Evolutionary conservation across 371 early-diverging fungal species (phyloP).

Genomic region (Apophysomyces sp.): DNA sequence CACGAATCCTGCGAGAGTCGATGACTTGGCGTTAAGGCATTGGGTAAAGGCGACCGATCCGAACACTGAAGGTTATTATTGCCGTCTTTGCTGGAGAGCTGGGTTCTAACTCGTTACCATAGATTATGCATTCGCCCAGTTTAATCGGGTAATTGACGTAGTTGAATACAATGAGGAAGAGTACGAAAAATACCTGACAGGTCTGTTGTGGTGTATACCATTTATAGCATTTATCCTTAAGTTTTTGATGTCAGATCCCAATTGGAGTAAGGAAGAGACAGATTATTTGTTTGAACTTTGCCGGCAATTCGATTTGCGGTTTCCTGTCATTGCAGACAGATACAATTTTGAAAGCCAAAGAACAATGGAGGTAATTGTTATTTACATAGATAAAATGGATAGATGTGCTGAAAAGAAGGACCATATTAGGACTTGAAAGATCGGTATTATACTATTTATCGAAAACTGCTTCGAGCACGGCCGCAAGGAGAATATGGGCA

Average conservation of each 20-base stretch:
- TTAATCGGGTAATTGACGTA: constrained; percentile 59
- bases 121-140: constrained; percentile 68
- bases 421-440: constrained; percentile 75
- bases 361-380: constrained; percentile 30
- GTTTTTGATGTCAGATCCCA: constrained; percentile 45
- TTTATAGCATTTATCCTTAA: background rate
- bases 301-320: constrained; percentile 74
- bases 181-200: constrained; percentile 56
- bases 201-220: constrained; percentile 13
- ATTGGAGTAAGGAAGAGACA: constrained; percentile 88
- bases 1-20: constrained; percentile 74
- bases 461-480: constrained; percentile 51
- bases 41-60: constrained; percentile 71
- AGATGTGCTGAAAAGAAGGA: background rate
- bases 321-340: constrained; percentile 82
- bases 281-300: constrained; percentile 81
- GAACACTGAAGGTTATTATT: constrained; percentile 23
- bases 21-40: constrained; percentile 67
- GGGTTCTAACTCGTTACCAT: background rate
- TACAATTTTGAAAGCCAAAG: constrained; percentile 52
- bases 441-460: constrained; percentile 68
- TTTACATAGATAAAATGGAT: background rate
- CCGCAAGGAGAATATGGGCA: constrained; percentile 22
- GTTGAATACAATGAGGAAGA: constrained; percentile 69
- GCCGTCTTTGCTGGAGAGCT: background rate